A percentile compares a stretch with the other conserved stretches of the same genome.
These are phyloP conservation scores for Coemansia sp. DNA, from an alignment of 192 early-diverging fungal genomes.

Conservation along the genomic window DNA sequence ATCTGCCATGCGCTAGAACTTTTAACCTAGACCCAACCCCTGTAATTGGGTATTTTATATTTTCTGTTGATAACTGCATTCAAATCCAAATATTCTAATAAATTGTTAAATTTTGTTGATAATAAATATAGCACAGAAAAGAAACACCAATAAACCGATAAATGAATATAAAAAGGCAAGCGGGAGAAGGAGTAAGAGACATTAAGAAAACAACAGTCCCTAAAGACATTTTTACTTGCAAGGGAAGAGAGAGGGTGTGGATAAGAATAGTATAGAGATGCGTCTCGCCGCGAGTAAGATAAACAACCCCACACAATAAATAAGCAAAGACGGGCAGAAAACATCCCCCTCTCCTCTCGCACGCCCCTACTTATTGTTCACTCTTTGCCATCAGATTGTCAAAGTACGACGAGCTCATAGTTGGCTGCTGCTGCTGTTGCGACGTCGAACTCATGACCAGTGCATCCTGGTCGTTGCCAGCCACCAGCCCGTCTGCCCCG, in stretches of 20 bases:
- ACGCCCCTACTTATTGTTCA: constrained; percentile 25
- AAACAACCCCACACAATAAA: too few species aligned
- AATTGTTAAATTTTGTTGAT: constrained; percentile 1
- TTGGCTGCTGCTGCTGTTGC: constrained; percentile 22
- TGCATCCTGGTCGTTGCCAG: constrained; percentile 14
- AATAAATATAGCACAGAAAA: constrained; percentile 8
- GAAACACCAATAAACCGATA: constrained; percentile 9
- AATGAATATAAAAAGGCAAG: constrained; percentile 11
- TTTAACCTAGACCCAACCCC: neutral
- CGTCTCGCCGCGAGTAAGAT: too few species aligned
- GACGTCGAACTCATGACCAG: constrained; percentile 19
- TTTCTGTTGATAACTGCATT: neutral
- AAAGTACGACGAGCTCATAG: constrained; percentile 47
- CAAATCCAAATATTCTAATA: neutral
- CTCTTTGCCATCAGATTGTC: constrained; percentile 43
- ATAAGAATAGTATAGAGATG: neutral
- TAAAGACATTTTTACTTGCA: neutral
- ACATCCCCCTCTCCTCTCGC: too few species aligned
- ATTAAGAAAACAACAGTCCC: neutral
- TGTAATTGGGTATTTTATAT: neutral
- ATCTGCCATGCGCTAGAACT: constrained; percentile 24
- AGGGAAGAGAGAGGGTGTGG: constrained; percentile 1
- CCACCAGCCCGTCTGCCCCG: neutral
- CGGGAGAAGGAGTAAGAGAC: constrained; percentile 1
- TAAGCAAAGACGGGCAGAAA: too few species aligned